Evolutionary conservation across 768 basidiomycete species (phyloP), one percentile per base, ranked within the genome.

Genomic region (Galerina sulciceps): DNA sequence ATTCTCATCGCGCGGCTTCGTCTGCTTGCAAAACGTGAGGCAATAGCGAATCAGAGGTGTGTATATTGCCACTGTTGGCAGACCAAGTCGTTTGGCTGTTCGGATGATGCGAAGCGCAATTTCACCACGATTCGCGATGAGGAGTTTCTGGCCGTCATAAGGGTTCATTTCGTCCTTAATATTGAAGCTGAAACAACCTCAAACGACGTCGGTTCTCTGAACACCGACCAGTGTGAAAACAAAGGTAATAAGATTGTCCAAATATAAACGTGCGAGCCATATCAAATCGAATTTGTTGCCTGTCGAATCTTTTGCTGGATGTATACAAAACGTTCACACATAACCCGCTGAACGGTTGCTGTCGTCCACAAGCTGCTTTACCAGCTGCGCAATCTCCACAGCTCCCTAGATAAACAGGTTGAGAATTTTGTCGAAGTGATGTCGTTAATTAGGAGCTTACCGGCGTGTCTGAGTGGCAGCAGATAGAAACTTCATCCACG

Each of bases 91-190:
- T 47, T 78, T 77, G 2, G 85, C 86, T 0, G 87, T 84, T 50
- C 77, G 80, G 22, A 89, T 73, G 62, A 89, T 80, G 9, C 88
- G 83, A 13, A 85, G 76, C 9, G 87, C 88, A 51, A 90, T 90
- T 69, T 91, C 89, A 41, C 88, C 89, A 22, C 88, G 84, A 69
- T 91, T 90, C 17, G 86, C 87, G 58, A 91, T 75, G 59, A 90
- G 79, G 0, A 89, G 74, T 60, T 81, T 86, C 61, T 85, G 80
- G n/a, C 57, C 59, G 11, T 50, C 49, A 20, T 38, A 50, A 31
- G 26, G 26, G 26, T 31, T 31, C 26, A 31, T 31, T 8, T 4
- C 2, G 26, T 31, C 8, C 1, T 31, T 0, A 31, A 31, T 31
- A 4, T 31, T 31, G 26, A 4, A 31, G 26, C 2, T 31, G 26